Evolutionary conservation across 2,329 filamentous ascomycete genomes (phyloP).

Genomic region (Macrophomina pseudophaseolina): DNA sequence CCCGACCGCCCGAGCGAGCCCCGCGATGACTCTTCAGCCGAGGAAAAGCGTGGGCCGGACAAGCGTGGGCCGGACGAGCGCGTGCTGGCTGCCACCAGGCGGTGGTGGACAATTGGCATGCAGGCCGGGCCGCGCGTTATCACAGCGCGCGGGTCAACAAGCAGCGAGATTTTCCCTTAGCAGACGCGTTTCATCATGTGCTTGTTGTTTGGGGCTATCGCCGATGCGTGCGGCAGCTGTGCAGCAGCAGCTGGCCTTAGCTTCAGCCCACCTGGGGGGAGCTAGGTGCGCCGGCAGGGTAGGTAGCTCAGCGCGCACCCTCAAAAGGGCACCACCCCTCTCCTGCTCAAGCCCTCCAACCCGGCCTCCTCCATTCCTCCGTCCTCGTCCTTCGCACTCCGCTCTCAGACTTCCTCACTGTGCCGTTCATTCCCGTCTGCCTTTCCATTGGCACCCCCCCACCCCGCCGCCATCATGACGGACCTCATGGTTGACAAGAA

Average conservation of each 20-base stretch:
- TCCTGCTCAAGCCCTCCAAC: conserved; percentile 6
- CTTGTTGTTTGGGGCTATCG: conserved; percentile 1
- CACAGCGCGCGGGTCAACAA: conserved; percentile 8
- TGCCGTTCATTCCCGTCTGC: conserved; percentile 15
- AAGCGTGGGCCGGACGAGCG: conserved; percentile 22
- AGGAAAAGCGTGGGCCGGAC: conserved; percentile 21
- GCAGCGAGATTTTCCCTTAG: conserved; percentile 1
- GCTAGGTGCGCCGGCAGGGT: background rate
- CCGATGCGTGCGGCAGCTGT: conserved; percentile 3
- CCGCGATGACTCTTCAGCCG: conserved; percentile 19
- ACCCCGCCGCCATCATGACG: conserved; percentile 39
- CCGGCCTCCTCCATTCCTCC: conserved; percentile 22
- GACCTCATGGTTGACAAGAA: conserved; percentile 43
- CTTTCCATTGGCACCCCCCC: background rate
- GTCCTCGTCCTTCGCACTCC: conserved; percentile 21
- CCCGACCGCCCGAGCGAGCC: conserved; percentile 15
- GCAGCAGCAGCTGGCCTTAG: conserved; percentile 2
- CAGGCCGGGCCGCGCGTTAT: conserved; percentile 3
- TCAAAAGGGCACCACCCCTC: conserved; percentile 10
- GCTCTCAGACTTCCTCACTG: conserved; percentile 13
- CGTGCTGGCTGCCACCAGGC: background rate
- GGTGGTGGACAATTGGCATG: background rate
- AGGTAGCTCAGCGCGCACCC: too few relatives aligned
- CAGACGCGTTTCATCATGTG: conserved; percentile 6
- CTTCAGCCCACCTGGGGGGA: conserved; percentile 21